Percentiles rank a stretch among this genome's conserved stretches.
These are phyloP conservation scores for Fusarium subglutinans DNA, from an alignment of 2,329 filamentous ascomycete species.

Conservation along the genomic window DNA sequence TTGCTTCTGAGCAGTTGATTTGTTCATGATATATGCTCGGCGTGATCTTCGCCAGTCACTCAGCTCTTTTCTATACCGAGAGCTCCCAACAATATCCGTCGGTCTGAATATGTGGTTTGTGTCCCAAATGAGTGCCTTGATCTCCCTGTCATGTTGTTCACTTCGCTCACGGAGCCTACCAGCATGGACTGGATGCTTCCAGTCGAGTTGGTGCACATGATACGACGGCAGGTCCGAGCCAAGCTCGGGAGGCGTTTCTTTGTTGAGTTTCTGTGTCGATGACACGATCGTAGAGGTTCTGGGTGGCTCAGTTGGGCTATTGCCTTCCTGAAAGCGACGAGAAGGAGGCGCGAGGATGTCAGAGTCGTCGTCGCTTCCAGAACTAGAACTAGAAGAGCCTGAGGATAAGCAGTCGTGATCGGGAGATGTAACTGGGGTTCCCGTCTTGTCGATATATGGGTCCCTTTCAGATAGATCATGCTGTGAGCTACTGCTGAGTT, in stretches of 20 bases:
- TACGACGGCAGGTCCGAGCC: background rate
- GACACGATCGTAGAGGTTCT: background rate
- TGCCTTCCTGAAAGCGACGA: background rate
- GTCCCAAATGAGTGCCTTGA: constrained; percentile 11
- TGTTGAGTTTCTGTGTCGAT: background rate
- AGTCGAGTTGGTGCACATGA: constrained; percentile 7
- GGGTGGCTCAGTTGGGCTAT: background rate
- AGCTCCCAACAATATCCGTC: background rate
- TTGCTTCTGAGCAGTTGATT: background rate
- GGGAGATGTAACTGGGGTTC: background rate
- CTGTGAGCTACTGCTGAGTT: background rate
- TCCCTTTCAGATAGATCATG: background rate
- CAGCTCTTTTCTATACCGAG: background rate
- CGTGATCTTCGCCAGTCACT: constrained; percentile 1
- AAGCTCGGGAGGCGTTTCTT: background rate
- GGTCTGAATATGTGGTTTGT: background rate
- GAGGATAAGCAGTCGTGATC: background rate
- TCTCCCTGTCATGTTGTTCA: background rate
- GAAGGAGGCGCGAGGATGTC: background rate
- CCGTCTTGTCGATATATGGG: background rate
- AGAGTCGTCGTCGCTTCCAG: background rate
- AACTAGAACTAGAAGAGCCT: background rate
- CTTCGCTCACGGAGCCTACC: background rate
- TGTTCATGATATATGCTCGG: background rate
- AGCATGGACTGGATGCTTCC: background rate